phyloP scores from a whole-genome alignment of 257 asterid species.

The Nicotiana benthamiana region DNA sequence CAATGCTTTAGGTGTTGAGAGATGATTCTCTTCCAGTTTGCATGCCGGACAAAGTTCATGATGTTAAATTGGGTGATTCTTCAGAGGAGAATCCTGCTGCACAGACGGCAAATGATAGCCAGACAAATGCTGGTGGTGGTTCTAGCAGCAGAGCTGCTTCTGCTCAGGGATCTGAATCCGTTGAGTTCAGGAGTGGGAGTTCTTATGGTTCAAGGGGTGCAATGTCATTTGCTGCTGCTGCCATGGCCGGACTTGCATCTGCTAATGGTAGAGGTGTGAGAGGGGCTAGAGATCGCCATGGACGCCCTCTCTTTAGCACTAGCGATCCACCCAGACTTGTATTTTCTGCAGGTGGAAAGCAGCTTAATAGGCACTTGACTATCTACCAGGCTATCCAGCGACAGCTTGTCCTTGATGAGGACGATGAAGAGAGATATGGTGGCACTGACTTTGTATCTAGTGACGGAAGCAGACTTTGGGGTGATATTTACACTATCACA shows the following conservation, averaged over 20 bases:
- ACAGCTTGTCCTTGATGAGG: constrained; percentile 78
- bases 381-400: constrained; percentile 93
- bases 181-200: constrained; percentile 64
- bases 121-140: constrained; percentile 52
- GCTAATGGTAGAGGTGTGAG: constrained; percentile 70
- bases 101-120: constrained; percentile 47
- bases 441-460: constrained; percentile 71
- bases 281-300: constrained; percentile 69
- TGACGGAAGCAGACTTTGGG: constrained; percentile 85
- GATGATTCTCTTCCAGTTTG: constrained; percentile 68
- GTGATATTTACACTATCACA: constrained; percentile 77
- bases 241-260: constrained; percentile 94
- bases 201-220: constrained; percentile 89
- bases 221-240: constrained; percentile 97
- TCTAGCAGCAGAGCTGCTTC: constrained; percentile 68
- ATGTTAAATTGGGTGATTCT: constrained; percentile 76
- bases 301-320: constrained; percentile 49
- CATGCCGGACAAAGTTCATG: constrained; percentile 82
- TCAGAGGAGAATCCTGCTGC: constrained; percentile 45
- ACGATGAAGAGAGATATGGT: constrained; percentile 65
- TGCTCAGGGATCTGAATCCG: constrained; percentile 41
- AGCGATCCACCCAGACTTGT: constrained; percentile 55
- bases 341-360: constrained; percentile 84
- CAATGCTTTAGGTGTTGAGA: constrained; percentile 51
- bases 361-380: constrained; percentile 65